These are phyloP conservation scores for Saturnispora halmiae DNA, from an alignment of 805 yeast species.

Conservation along the genomic window DNA sequence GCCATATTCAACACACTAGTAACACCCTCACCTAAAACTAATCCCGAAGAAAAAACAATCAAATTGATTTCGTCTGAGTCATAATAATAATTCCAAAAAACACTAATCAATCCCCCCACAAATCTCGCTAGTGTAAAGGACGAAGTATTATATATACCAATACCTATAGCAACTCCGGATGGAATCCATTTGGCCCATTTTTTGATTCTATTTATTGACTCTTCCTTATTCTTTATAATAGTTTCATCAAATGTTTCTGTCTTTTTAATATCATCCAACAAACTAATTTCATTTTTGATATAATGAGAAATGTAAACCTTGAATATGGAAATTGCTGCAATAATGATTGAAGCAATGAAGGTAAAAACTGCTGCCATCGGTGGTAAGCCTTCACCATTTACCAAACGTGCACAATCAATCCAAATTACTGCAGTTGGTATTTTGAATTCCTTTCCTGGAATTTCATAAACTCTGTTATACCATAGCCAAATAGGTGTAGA, in stretches of 20 bases:
- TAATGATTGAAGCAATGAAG: conserved; percentile 51
- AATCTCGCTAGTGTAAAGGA: conserved; percentile 90
- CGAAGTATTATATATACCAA: conserved; percentile 91
- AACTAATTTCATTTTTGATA: conserved; percentile 2
- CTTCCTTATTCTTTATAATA: conserved; percentile 2
- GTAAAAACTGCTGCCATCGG: conserved; percentile 59
- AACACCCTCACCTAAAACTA: conserved; percentile 90
- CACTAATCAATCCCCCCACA: conserved; percentile 70
- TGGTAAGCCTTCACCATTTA: conserved; percentile 86
- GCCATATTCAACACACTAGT: conserved; percentile 77
- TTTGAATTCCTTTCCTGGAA: conserved; percentile 74
- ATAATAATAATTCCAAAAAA: conserved; percentile 39
- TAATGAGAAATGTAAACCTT: conserved; percentile 24
- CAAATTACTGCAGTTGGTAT: conserved; percentile 94
- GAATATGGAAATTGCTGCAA: conserved; percentile 59
- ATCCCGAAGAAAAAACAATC: conserved; percentile 85
- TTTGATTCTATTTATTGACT: conserved; percentile 17
- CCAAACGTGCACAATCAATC: conserved; percentile 92
- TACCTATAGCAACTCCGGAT: conserved; percentile 94
- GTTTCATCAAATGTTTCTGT: not conserved
- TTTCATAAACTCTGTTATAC: conserved; percentile 73
- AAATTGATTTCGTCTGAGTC: conserved; percentile 45
- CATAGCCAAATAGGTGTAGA: conserved; percentile 76
- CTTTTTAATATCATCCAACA: conserved; percentile 12
- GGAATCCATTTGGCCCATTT: conserved; percentile 56